Percentiles rank a stretch among this genome's conserved stretches.
These are phyloP conservation scores for Neurospora tetraspora DNA, from an alignment of 495 filamentous ascomycete species.

Conservation along the genomic window DNA sequence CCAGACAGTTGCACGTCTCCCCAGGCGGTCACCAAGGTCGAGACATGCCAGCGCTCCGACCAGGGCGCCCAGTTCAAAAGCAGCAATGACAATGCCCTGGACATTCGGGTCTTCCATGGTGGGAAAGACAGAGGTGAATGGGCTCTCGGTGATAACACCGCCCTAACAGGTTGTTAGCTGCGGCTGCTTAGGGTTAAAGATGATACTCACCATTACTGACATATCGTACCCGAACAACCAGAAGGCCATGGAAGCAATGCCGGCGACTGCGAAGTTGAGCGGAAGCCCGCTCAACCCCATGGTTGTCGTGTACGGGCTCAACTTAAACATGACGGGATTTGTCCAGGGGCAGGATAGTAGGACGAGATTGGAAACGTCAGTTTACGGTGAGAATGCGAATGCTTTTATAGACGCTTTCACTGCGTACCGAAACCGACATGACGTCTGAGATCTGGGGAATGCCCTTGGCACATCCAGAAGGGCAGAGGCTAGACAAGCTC, in stretches of 20 bases:
- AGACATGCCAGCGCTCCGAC: constrained; percentile 48
- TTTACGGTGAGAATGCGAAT: background rate
- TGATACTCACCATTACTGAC: background rate
- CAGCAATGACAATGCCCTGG: constrained; percentile 29
- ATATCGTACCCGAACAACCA: background rate
- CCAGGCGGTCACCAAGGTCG: constrained; percentile 44
- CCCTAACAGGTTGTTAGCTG: background rate
- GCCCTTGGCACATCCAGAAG: background rate
- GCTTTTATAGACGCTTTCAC: background rate
- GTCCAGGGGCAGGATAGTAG: background rate
- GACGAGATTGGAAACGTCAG: background rate
- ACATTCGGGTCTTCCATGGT: constrained; percentile 1
- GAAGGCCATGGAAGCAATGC: background rate
- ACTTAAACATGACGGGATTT: background rate
- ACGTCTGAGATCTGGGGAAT: background rate
- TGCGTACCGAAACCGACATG: background rate
- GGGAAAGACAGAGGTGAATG: background rate
- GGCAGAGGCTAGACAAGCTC: background rate
- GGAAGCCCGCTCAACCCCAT: background rate
- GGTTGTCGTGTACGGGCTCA: background rate
- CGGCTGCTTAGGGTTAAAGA: background rate
- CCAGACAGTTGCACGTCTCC: constrained; percentile 41
- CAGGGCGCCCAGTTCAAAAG: constrained; percentile 53
- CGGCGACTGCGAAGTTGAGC: background rate
- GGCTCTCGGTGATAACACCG: background rate